A percentile compares a stretch with the other conserved stretches of the same genome.
Evolutionary conservation across 1,284 basidiomycete species (phyloP).

Genomic region (Ceratorhiza oryzae-sativae): DNA sequence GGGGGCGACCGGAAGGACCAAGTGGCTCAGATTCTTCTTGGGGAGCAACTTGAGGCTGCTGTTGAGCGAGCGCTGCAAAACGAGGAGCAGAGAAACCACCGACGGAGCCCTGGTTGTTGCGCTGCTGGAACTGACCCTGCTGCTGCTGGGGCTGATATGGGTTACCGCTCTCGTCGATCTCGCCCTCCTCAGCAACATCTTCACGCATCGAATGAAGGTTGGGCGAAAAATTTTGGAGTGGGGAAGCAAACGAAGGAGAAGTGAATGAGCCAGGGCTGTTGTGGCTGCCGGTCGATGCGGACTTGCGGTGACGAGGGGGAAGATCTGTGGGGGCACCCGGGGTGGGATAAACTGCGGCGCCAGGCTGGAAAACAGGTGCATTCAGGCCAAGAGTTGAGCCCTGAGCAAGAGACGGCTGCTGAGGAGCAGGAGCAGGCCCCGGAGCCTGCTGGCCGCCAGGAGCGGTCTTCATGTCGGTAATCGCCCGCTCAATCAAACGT

Average conservation of each 20-base stretch:
- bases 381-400: slow-evolving; percentile 62
- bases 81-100: slow-evolving; percentile 81
- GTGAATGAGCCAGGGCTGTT: slow-evolving; percentile 43
- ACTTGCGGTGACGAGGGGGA: slow-evolving; percentile 73
- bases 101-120: slow-evolving; percentile 63
- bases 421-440: slow-evolving; percentile 52
- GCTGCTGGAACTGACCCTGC: slow-evolving; percentile 62
- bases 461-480: slow-evolving; percentile 80
- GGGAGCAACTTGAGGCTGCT: slow-evolving; percentile 40
- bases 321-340: slow-evolving; percentile 50
- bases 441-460: slow-evolving; percentile 56
- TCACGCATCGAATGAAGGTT: slow-evolving; percentile 82
- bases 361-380: slow-evolving; percentile 74
- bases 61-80: slow-evolving; percentile 76
- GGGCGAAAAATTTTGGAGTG: slow-evolving; percentile 73
- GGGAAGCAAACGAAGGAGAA: slow-evolving; percentile 58
- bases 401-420: slow-evolving; percentile 55
- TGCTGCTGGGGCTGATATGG: slow-evolving; percentile 59
- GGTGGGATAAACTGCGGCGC: slow-evolving; percentile 63
- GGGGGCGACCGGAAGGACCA: slow-evolving; percentile 84
- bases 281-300: slow-evolving; percentile 68
- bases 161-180: slow-evolving; percentile 63
- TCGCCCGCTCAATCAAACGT: slow-evolving; percentile 79
- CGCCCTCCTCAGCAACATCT: slow-evolving; percentile 80
- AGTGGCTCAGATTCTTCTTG: slow-evolving; percentile 58